phyloP scores from a whole-genome alignment of 1,139 yeast species.

The Yamadazyma atlantica region DNA sequence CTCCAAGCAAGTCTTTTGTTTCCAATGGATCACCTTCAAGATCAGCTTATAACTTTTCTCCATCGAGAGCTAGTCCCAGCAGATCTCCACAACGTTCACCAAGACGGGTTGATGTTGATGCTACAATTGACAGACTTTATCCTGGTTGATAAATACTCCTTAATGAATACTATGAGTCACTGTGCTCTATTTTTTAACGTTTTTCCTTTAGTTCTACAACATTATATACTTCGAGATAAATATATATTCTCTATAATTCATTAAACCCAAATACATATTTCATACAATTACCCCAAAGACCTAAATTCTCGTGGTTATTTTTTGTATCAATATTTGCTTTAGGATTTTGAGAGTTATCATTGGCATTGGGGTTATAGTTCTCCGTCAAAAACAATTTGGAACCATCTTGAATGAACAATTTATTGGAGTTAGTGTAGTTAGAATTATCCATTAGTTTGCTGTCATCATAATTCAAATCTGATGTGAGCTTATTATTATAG shows the following conservation, averaged over 20 bases:
- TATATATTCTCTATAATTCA: constrained; percentile 22
- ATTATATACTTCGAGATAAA: background rate
- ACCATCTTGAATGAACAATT: constrained; percentile 44
- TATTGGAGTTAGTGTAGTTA: constrained; percentile 12
- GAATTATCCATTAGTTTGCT: constrained; percentile 7
- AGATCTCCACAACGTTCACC: background rate
- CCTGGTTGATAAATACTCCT: too few relatives aligned
- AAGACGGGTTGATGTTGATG: background rate
- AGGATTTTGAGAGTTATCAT: constrained; percentile 12
- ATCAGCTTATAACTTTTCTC: constrained; percentile 1
- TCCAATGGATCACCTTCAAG: constrained; percentile 5
- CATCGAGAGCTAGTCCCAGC: constrained; percentile 11
- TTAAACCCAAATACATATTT: constrained; percentile 47
- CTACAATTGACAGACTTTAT: constrained; percentile 1
- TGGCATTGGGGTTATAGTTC: constrained; percentile 9
- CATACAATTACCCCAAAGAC: constrained; percentile 33
- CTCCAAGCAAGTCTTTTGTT: constrained; percentile 1
- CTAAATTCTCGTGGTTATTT: constrained; percentile 30
- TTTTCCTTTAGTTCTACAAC: background rate
- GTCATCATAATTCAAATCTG: constrained; percentile 6
- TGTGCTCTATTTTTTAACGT: too few relatives aligned
- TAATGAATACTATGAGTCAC: constrained; percentile 1
- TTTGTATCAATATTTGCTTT: constrained; percentile 21
- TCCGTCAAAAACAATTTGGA: constrained; percentile 37
- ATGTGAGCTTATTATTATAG: constrained; percentile 7